Evolutionary conservation across 305 asterid species (phyloP), one percentile per base, ranked within the genome.

Genomic region (Solanum hybrid): DNA sequence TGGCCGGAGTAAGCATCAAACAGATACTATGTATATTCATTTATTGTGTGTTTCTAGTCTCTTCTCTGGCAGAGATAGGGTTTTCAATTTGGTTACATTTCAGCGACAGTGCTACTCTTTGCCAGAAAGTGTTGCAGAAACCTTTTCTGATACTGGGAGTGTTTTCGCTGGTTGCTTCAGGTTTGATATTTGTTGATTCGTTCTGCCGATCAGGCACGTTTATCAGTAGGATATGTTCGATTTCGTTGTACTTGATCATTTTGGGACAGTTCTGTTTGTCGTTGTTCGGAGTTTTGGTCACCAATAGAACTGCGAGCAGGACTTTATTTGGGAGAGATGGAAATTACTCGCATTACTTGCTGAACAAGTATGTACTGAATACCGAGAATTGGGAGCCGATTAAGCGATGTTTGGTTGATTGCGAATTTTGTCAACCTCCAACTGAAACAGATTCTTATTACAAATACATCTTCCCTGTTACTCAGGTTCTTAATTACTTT

Each of bases 341-440:
- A 5, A 96, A 95, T 89, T 95, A 95, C 92, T 95, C 97, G 1
- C 87, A 78, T 16, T 96, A 98, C 76, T 69, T 24, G 98, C 86
- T 95, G 93, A 94, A 94, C 90, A 94, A 86, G 31, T 92, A 94
- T 79, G 98, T 95, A 29, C 33, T 94, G 13, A 92, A 92, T 89
- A 94, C 80, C 11, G 82, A 90, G 11, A 94, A 96, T 40, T 94
- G 98, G 98, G 91, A 87, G 12, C 88, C 94, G 87, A 90, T 96
- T 24, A 96, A 92, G 92, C 93, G 95, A 90, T 95, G 98, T 91
- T 89, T 95, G 92, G 92, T 29, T 57, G 96, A 89, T 10, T 73
- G 89, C 3, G 40, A 86, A 6, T 12, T 92, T 28, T 96, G 99
- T 90, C 87, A 87, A 0, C 67, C 31, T 14, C 31, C n/a, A 24